These are phyloP conservation scores for Trichoderma polysporum DNA, from an alignment of 2,329 filamentous ascomycete genomes.

Conservation along the genomic window DNA sequence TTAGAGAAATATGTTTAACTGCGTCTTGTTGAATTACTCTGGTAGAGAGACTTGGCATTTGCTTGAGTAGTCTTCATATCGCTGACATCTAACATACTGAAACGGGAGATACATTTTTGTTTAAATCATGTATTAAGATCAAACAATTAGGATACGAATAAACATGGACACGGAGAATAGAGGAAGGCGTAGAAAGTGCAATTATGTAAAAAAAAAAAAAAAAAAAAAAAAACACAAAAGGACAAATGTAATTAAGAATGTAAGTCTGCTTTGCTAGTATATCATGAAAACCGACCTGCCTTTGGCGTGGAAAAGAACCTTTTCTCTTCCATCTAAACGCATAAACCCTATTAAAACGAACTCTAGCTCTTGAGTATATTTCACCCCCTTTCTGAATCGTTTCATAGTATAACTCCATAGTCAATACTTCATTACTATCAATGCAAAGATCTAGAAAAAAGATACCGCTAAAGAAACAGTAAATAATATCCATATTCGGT, in stretches of 20 bases:
- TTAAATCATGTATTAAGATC: not conserved
- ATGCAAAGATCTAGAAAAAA: no score
- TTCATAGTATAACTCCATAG: not conserved
- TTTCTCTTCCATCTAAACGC: not conserved
- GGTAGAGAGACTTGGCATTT: no score
- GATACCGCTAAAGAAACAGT: no score
- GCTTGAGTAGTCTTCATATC: no score
- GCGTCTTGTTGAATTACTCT: no score
- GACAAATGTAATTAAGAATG: not conserved
- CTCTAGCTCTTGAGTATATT: not conserved
- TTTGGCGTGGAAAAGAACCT: not conserved
- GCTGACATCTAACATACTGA: no score
- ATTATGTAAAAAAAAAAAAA: not conserved
- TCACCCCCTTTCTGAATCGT: not conserved
- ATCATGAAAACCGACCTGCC: no score
- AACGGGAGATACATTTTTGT: no score
- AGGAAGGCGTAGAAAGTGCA: not conserved
- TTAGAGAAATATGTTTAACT: no score
- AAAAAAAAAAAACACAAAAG: not conserved
- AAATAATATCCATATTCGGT: no score
- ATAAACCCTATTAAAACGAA: not conserved
- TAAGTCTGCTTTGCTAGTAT: not conserved
- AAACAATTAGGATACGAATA: not conserved
- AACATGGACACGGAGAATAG: not conserved
- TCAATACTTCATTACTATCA: no score